A percentile compares a stretch with the other conserved stretches of the same genome.
Conservation (phyloP, 148 eudicot genomes). For the Amaranthus hypochondriacus region DNA sequence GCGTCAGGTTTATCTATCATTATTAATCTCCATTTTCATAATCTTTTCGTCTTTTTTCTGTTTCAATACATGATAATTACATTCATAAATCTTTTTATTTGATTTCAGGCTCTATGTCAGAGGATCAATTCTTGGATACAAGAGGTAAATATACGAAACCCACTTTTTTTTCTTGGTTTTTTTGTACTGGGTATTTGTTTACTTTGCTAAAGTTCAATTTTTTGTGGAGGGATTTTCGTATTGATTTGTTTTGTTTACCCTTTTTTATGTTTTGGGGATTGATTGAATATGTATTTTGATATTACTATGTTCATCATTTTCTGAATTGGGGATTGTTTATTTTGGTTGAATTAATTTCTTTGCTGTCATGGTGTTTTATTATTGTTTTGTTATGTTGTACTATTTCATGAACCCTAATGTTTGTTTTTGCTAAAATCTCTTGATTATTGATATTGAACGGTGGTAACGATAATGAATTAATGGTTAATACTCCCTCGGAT, state of each 20-base stretch:
- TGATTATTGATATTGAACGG: too few species aligned
- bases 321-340: too few species aligned
- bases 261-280: too few species aligned
- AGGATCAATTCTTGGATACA: slow-evolving; percentile 64
- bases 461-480: too few species aligned
- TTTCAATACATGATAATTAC: neutral
- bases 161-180: neutral
- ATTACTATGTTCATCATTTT: too few species aligned
- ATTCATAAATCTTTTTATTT: neutral
- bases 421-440: too few species aligned
- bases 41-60: neutral
- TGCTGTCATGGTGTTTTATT: neutral
- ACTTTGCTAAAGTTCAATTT: neutral
- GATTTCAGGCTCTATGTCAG: slow-evolving; percentile 41
- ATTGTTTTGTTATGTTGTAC: neutral
- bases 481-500: too few species aligned
- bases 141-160: slow-evolving; percentile 36
- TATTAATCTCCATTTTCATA: neutral
- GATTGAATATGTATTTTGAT: too few species aligned
- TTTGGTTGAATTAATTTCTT: too few species aligned
- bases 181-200: neutral
- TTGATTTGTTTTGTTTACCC: too few species aligned
- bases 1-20: slow-evolving; percentile 38
- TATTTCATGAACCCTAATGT: too few species aligned
- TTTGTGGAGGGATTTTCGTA: too few species aligned